Conservation (phyloP, 768 basidiomycete genomes). For the Hysterangium stoloniferum region DNA sequence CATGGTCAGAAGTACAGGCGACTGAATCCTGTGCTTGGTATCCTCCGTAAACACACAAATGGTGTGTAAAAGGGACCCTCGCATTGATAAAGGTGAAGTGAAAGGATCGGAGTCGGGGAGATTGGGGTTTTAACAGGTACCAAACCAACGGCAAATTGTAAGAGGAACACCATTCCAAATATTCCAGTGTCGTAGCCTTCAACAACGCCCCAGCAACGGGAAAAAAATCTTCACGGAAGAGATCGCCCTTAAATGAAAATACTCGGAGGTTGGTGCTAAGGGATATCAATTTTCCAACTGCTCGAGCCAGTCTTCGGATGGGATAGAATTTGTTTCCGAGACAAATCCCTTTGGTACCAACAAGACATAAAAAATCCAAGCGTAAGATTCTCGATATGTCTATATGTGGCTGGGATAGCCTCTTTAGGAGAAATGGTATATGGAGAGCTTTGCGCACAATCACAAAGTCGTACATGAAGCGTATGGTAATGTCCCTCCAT, state of each 20-base stretch:
- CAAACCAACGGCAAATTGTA: too few relatives aligned
- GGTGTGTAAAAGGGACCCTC: not conserved
- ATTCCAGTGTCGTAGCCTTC: not conserved
- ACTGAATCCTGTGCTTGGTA: not conserved
- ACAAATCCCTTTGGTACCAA: not conserved
- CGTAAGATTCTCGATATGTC: not conserved
- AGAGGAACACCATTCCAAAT: not conserved
- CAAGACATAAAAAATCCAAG: not conserved
- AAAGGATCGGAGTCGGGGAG: not conserved
- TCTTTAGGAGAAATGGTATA: not conserved
- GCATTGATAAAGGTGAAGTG: not conserved
- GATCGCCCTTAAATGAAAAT: not conserved
- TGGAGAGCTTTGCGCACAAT: not conserved
- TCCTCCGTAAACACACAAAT: not conserved
- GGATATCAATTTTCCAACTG: not conserved
- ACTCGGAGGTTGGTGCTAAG: not conserved
- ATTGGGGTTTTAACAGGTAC: not conserved
- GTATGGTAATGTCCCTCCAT: not conserved
- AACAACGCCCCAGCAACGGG: not conserved
- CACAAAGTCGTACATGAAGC: not conserved
- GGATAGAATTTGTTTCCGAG: not conserved
- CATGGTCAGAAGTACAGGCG: not conserved
- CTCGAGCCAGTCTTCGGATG: not conserved
- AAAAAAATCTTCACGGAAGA: not conserved
- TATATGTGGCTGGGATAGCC: not conserved